A percentile compares a stretch with the other conserved stretches of the same genome.
These are phyloP conservation scores for Aspergillus heteromorphus DNA, from an alignment of 495 filamentous ascomycete species.

Conservation along the genomic window DNA sequence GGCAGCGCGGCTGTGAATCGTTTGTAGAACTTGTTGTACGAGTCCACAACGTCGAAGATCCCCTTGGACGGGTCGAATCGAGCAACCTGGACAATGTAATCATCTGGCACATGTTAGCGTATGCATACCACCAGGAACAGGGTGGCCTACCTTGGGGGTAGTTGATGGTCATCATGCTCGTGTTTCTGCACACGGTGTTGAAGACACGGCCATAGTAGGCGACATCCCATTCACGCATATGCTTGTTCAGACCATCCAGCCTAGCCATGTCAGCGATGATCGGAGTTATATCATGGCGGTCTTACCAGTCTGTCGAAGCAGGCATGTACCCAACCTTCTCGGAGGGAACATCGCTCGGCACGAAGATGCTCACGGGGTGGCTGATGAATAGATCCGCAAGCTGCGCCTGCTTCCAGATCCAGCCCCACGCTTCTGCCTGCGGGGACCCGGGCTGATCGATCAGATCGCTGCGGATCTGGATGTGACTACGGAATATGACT, in stretches of 20 bases:
- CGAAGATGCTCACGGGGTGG: slow-evolving; percentile 74
- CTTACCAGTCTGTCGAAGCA: slow-evolving; percentile 76
- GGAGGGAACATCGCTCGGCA: slow-evolving; percentile 61
- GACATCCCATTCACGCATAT: slow-evolving; percentile 65
- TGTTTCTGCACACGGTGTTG: slow-evolving; percentile 55
- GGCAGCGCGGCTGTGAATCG: slow-evolving; percentile 44
- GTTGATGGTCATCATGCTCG: slow-evolving; percentile 53
- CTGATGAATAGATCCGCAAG: slow-evolving; percentile 75
- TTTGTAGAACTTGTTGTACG: slow-evolving; percentile 68
- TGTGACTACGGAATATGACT: slow-evolving; percentile 75
- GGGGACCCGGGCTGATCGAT: slow-evolving; percentile 55
- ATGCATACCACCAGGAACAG: background rate
- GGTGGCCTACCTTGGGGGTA: slow-evolving; percentile 54
- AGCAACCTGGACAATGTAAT: slow-evolving; percentile 78
- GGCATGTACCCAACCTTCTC: slow-evolving; percentile 73
- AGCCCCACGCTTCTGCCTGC: slow-evolving; percentile 71
- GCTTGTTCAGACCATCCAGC: slow-evolving; percentile 85
- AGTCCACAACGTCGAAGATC: slow-evolving; percentile 71
- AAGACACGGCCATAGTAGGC: slow-evolving; percentile 75
- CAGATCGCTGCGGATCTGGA: slow-evolving; percentile 77
- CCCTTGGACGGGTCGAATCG: slow-evolving; percentile 88
- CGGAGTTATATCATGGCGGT: background rate
- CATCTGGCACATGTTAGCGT: slow-evolving; percentile 28
- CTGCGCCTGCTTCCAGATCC: slow-evolving; percentile 68
- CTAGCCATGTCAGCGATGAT: slow-evolving; percentile 28